Evolutionary conservation across 176 grass and related monocot genomes (phyloP).

Genomic region (Zoysia japonica): DNA sequence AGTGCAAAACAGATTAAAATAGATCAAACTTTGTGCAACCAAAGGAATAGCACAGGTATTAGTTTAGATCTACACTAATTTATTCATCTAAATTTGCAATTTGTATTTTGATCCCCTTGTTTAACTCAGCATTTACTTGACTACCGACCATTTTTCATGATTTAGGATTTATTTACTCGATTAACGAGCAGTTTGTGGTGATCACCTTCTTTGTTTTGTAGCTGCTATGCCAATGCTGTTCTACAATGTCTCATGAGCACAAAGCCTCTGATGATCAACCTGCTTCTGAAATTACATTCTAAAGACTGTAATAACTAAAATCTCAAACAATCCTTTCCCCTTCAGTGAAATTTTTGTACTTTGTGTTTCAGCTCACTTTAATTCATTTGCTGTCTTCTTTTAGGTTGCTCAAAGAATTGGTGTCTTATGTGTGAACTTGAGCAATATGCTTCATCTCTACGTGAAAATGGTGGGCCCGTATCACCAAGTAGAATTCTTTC

Average conservation of each 20-base stretch:
- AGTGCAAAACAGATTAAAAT: too few species aligned
- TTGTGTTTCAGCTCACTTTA: slow-evolving; percentile 24
- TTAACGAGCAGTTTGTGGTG: slow-evolving; percentile 24
- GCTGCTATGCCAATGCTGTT: slow-evolving; percentile 99
- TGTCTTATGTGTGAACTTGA: slow-evolving; percentile 99
- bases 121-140: slow-evolving; percentile 10
- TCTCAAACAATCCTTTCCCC: slow-evolving; percentile 7
- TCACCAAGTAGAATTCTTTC: slow-evolving; percentile 91
- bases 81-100: slow-evolving; percentile 17
- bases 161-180: slow-evolving; percentile 8
- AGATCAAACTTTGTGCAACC: too few species aligned
- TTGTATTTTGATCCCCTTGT: slow-evolving; percentile 5
- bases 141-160: slow-evolving; percentile 6
- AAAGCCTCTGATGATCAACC: slow-evolving; percentile 97
- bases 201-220: slow-evolving; percentile 44
- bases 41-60: not conserved
- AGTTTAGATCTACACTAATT: not conserved
- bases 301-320: slow-evolving; percentile 85
- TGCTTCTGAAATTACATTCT: slow-evolving; percentile 90
- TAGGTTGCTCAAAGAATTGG: slow-evolving; percentile 91
- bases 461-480: slow-evolving; percentile 70
- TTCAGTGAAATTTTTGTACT: not conserved
- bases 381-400: slow-evolving; percentile 35
- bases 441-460: slow-evolving; percentile 87
- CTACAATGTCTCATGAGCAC: slow-evolving; percentile 96